phyloP scores from a whole-genome alignment of 1,139 yeast species.

The Nadsonia starkeyi-henricii region DNA sequence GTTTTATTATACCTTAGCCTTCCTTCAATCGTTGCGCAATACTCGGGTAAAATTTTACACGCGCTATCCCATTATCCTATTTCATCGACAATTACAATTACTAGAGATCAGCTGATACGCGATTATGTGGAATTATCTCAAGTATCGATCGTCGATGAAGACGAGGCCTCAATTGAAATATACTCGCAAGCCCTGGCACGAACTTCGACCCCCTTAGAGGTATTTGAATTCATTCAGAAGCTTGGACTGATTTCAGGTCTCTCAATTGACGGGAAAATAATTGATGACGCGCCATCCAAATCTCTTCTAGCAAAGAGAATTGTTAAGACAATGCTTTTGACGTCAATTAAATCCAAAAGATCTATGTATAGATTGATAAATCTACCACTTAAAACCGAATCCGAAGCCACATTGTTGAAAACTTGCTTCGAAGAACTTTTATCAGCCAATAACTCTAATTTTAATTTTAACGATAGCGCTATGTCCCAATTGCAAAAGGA shows the following conservation, averaged over 20 bases:
- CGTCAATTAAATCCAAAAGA: background rate
- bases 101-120: slow-evolving; percentile 7
- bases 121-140: slow-evolving; percentile 14
- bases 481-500: too few relatives aligned
- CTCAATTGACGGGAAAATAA: background rate
- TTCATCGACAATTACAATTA: slow-evolving; percentile 2
- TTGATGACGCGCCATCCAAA: background rate
- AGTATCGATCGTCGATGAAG: slow-evolving; percentile 9
- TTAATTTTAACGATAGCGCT: too few relatives aligned
- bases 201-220: background rate
- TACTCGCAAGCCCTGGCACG: background rate
- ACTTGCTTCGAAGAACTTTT: background rate
- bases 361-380: background rate
- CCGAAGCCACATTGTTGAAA: background rate
- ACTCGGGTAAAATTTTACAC: slow-evolving; percentile 12
- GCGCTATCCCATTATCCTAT: slow-evolving; percentile 7
- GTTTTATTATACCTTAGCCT: slow-evolving; percentile 14
- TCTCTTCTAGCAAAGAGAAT: background rate
- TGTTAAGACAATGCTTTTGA: background rate
- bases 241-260: background rate
- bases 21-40: slow-evolving; percentile 14
- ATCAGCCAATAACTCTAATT: background rate
- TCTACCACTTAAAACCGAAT: background rate
- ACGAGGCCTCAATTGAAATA: slow-evolving; percentile 8
- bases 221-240: background rate